These are phyloP conservation scores for Leccinum huronense DNA, from an alignment of 1,284 basidiomycete species.

Conservation along the genomic window DNA sequence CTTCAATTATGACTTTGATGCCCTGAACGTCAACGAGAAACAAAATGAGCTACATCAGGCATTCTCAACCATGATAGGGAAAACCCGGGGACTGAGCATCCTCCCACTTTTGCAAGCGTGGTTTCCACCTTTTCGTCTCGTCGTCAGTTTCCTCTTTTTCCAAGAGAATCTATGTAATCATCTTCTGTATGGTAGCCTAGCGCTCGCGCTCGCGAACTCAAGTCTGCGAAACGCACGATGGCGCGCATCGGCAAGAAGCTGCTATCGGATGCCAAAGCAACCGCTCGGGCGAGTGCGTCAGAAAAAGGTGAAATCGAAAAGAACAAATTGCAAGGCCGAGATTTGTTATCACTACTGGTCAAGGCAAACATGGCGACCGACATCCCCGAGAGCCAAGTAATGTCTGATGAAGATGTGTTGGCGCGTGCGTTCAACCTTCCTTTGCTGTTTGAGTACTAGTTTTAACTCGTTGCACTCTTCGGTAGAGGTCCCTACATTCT, in stretches of 20 bases:
- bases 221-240: neutral
- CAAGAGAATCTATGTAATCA: neutral
- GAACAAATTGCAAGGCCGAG: neutral
- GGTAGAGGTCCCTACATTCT: slow-evolving; percentile 35
- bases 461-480: neutral
- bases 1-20: slow-evolving; percentile 67
- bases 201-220: neutral
- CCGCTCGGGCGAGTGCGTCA: neutral
- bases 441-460: neutral
- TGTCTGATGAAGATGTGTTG: slow-evolving; percentile 2
- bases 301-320: neutral
- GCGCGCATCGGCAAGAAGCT: neutral
- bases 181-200: neutral
- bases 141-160: slow-evolving; percentile 37
- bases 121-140: slow-evolving; percentile 42
- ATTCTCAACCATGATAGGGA: slow-evolving; percentile 43
- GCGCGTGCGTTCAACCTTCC: neutral
- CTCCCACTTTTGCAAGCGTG: slow-evolving; percentile 37
- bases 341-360: slow-evolving; percentile 2
- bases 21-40: slow-evolving; percentile 38
- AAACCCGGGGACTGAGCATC: slow-evolving; percentile 21
- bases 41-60: slow-evolving; percentile 52
- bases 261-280: slow-evolving; percentile 4
- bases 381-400: neutral
- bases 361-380: slow-evolving; percentile 5